These are phyloP conservation scores for Sporisorium scitamineum DNA, from an alignment of 1,284 basidiomycete genomes.

Conservation along the genomic window DNA sequence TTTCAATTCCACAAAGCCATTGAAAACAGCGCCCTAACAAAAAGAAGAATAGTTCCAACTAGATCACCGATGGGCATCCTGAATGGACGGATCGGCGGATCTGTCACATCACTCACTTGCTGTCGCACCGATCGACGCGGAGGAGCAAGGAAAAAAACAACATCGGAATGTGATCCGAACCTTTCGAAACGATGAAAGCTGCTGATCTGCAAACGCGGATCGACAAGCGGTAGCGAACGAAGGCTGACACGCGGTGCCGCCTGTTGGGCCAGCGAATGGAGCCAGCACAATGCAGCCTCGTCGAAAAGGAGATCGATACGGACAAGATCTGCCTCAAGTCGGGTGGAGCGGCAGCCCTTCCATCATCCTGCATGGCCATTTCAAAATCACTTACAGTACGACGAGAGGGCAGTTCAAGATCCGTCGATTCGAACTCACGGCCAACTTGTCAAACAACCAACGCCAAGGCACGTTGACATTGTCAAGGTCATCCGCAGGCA, in stretches of 20 bases:
- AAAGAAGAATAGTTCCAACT: too few species aligned
- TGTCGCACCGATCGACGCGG: not conserved
- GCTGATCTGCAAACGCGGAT: not conserved
- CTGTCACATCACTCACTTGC: too few species aligned
- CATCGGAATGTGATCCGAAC: not conserved
- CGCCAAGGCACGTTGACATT: not conserved
- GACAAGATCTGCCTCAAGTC: not conserved
- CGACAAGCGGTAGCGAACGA: not conserved
- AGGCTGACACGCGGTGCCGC: not conserved
- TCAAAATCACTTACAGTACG: not conserved
- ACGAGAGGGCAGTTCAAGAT: not conserved
- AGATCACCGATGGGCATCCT: not conserved
- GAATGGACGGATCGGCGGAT: too few species aligned
- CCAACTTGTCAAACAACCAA: not conserved
- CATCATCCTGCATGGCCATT: not conserved
- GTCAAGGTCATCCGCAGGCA: too few species aligned
- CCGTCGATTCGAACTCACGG: not conserved
- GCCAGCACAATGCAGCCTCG: not conserved
- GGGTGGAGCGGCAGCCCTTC: not conserved
- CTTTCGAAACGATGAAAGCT: not conserved
- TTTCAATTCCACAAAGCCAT: not conserved
- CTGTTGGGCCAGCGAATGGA: not conserved
- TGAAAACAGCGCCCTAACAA: not conserved
- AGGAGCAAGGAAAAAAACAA: not conserved
- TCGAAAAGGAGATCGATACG: not conserved